Evolutionary conservation across 2,329 filamentous ascomycete species (phyloP), one percentile per base, ranked within the genome.

Genomic region (Lasiodiplodia hormozganensis): DNA sequence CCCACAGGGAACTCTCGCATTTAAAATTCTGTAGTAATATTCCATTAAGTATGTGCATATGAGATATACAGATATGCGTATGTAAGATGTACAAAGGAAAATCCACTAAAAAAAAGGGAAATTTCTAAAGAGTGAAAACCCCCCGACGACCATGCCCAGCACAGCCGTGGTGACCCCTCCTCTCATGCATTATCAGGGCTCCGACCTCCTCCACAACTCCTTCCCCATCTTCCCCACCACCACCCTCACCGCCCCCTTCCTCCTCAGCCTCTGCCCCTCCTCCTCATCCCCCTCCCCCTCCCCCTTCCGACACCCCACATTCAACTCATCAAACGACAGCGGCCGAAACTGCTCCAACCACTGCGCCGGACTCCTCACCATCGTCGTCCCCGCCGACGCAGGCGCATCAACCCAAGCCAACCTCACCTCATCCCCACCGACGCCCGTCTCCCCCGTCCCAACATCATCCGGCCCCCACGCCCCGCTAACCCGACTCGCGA

Each of bases 381-480:
- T n/a, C n/a, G 5, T 34, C 25, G 2, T 28, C 52, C 31, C 51
- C 51, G 51, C 23, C 51, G n/a, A 8, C 51, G 43, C 43, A n/a
- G 31, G 28, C 1, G 6, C 31, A 21, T 21, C 6, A 1, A 31
- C 23, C 52, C 52, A 31, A 2, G 14, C n/a, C 16, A 14, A 5
- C 58, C 8, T 14, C 60, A 18, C 47, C 28, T 14, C 28, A 11
- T n/a, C 58, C 10, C 11, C 18, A 10, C 10, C 54, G 1, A 18
- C 12, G 0, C 36, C 34, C 10, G 34, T 21, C 5, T 4, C 21
- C 1, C 25, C 58, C 0, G 2, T n/a, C 1, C 40, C 23, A 1
- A 51, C 60, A 3, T 64, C 60, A 3, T 64, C 60, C 12, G 60
- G 60, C 10, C 28, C 47, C 40, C 58, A 62, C 25, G 21, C 14